These are phyloP conservation scores for Podospora tetraspora DNA, from an alignment of 495 filamentous ascomycete genomes.

Conservation along the genomic window DNA sequence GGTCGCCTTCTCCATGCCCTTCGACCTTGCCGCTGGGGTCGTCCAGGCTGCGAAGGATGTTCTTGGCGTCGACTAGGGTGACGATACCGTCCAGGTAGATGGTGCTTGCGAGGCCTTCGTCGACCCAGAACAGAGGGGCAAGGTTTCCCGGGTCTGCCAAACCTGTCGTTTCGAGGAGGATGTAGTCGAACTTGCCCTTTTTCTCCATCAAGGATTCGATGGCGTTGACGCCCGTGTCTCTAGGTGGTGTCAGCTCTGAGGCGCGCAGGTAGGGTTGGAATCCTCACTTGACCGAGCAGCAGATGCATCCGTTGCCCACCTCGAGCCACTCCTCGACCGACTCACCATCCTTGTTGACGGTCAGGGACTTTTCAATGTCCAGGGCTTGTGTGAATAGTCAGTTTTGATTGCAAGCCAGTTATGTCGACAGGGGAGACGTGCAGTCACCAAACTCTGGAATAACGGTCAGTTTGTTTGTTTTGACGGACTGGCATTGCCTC, in stretches of 20 bases:
- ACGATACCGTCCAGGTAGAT: constrained; percentile 95
- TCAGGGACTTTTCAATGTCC: constrained; percentile 92
- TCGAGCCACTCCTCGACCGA: constrained; percentile 93
- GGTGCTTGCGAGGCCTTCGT: constrained; percentile 85
- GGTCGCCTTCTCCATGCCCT: constrained; percentile 49
- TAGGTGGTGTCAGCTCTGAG: constrained; percentile 26
- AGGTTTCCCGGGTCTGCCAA: constrained; percentile 94
- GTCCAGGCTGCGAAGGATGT: constrained; percentile 74
- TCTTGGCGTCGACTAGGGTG: constrained; percentile 92
- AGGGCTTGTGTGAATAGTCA: constrained; percentile 51
- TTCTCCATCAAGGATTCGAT: constrained; percentile 96
- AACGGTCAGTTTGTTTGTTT: neutral
- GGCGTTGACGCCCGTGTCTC: constrained; percentile 85
- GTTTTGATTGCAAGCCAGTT: neutral
- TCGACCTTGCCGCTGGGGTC: constrained; percentile 60
- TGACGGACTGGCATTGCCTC: neutral
- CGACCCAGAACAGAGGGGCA: constrained; percentile 94
- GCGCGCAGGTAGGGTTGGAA: neutral
- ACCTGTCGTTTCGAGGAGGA: constrained; percentile 93
- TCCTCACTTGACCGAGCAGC: constrained; percentile 88
- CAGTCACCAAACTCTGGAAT: constrained; percentile 85
- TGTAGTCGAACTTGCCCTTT: constrained; percentile 93
- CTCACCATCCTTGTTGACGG: constrained; percentile 76
- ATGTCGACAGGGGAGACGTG: constrained; percentile 38
- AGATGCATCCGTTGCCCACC: constrained; percentile 94